A percentile compares a stretch with the other conserved stretches of the same genome.
Conservation (phyloP, 768 basidiomycete species). For the Boletus insuetus region DNA sequence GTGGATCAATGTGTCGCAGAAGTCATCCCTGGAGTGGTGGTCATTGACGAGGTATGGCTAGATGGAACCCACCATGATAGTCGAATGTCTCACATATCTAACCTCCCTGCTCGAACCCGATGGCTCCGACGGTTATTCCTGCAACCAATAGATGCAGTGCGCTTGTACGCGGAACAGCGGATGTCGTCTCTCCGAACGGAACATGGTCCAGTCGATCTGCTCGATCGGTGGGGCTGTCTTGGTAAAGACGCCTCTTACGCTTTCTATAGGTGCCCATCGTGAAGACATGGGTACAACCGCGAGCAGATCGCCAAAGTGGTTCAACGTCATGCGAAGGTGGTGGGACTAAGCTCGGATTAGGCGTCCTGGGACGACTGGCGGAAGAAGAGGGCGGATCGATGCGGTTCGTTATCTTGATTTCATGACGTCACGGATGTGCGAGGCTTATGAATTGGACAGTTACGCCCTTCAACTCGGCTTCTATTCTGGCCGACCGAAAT, state of each 20-base stretch:
- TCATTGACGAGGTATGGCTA: too few species aligned
- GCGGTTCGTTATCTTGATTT: constrained; percentile 46
- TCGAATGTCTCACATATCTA: constrained; percentile 98
- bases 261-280: constrained; percentile 78
- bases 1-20: constrained; percentile 99
- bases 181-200: constrained; percentile 90
- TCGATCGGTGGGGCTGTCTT: constrained; percentile 67
- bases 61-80: constrained; percentile 40
- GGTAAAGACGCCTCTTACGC: constrained; percentile 6
- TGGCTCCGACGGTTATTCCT: constrained; percentile 96
- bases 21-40: background rate
- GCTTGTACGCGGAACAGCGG: constrained; percentile 89
- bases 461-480: constrained; percentile 92
- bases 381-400: constrained; percentile 81
- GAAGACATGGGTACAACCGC: constrained; percentile 80
- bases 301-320: constrained; percentile 88
- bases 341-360: constrained; percentile 76
- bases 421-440: constrained; percentile 6
- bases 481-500: constrained; percentile 77
- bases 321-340: constrained; percentile 80
- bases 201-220: constrained; percentile 89
- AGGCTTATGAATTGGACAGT: constrained; percentile 37
- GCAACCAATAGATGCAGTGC: constrained; percentile 95
- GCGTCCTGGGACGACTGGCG: constrained; percentile 79
- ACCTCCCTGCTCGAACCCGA: constrained; percentile 94